Conservation (phyloP, 257 asterid species). For the Solanum arcanum region DNA sequence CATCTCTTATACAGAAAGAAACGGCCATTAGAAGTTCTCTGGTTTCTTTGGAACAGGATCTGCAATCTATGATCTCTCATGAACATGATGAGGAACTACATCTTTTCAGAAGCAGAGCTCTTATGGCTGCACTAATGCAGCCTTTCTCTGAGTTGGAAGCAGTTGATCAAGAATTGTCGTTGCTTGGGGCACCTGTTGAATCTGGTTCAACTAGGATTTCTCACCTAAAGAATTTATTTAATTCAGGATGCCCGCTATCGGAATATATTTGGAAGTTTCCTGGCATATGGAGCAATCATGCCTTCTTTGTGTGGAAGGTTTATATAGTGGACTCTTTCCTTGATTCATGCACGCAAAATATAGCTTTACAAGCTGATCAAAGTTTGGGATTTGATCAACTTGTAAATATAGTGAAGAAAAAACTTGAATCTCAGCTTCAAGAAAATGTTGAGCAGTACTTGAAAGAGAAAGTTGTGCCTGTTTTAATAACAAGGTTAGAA, state of each 20-base stretch:
- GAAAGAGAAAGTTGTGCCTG: conserved; percentile 67
- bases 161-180: conserved; percentile 50
- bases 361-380: conserved; percentile 60
- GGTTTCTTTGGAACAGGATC: conserved; percentile 43
- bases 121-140: conserved; percentile 48
- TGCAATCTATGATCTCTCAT: conserved; percentile 46
- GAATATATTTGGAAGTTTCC: conserved; percentile 78
- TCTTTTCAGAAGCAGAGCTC: conserved; percentile 53
- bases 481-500: conserved; percentile 49
- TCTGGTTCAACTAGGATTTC: conserved; percentile 41
- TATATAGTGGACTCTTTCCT: conserved; percentile 73
- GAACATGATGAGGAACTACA: conserved; percentile 51
- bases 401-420: conserved; percentile 62
- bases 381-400: conserved; percentile 83
- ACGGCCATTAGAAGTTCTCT: conserved; percentile 41
- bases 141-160: conserved; percentile 85
- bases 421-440: conserved; percentile 52
- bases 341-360: conserved; percentile 65
- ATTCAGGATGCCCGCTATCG: conserved; percentile 60
- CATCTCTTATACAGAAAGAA: conserved; percentile 72
- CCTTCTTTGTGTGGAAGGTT: conserved; percentile 89
- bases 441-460: conserved; percentile 67
- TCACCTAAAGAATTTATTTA: conserved; percentile 46
- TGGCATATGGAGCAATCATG: conserved; percentile 35
- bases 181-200: conserved; percentile 30